A percentile compares a stretch with the other conserved stretches of the same genome.
Conservation (phyloP, 345 rosid species). For the Noccaea caerulescens region DNA sequence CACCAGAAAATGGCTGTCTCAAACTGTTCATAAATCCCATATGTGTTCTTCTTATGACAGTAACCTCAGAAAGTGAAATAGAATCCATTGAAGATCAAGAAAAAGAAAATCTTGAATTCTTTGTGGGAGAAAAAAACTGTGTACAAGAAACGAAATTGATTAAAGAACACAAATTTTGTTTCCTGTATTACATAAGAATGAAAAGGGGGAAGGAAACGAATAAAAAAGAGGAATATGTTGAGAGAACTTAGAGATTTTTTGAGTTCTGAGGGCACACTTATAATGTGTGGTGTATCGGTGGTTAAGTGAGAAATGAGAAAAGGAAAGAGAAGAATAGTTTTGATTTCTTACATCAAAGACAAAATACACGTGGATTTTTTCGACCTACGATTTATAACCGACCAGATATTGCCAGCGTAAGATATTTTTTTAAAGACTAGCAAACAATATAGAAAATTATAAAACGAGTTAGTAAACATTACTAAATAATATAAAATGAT, state of each 20-base stretch:
- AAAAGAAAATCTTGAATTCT: constrained; percentile 16
- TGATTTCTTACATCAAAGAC: constrained; percentile 31
- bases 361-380: constrained; percentile 39
- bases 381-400: constrained; percentile 28
- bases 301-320: constrained; percentile 41
- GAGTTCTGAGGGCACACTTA: constrained; percentile 27
- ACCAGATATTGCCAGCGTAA: constrained; percentile 2
- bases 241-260: constrained; percentile 27
- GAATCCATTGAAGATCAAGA: constrained; percentile 52
- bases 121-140: not conserved
- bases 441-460: no score
- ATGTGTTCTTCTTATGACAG: constrained; percentile 38
- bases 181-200: constrained; percentile 17
- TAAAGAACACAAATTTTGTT: constrained; percentile 9
- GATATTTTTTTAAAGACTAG: not conserved
- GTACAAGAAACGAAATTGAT: not conserved
- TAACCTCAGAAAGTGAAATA: constrained; percentile 45
- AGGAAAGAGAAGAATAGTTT: constrained; percentile 20
- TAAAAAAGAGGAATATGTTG: constrained; percentile 18
- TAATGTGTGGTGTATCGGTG: constrained; percentile 42
- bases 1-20: constrained; percentile 41
- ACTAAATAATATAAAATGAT: no score
- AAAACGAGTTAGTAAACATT: no score
- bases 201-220: constrained; percentile 2
- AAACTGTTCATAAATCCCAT: constrained; percentile 43